Evolutionary conservation across 805 yeast genomes (phyloP).

Genomic region (Yarrowia divulgata): DNA sequence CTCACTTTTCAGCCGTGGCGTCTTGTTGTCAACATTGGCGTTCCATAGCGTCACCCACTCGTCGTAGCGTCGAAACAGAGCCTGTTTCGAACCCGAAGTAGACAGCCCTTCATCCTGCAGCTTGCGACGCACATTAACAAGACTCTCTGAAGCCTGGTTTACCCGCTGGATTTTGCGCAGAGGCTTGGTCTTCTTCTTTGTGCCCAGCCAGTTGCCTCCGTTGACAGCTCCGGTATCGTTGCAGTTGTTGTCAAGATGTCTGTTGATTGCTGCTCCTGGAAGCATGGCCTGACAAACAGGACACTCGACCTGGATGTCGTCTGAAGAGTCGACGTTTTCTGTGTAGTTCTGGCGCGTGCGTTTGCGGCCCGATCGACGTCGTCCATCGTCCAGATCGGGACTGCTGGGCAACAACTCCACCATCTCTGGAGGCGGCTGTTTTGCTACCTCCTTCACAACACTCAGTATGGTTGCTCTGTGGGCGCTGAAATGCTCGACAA

Average conservation of each 20-base stretch:
- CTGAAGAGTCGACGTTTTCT: slow-evolving; percentile 5
- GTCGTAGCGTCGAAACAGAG: slow-evolving; percentile 72
- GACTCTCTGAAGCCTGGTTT: slow-evolving; percentile 54
- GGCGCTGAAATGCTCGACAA: slow-evolving; percentile 54
- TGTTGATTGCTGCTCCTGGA: slow-evolving; percentile 16
- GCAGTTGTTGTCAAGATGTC: slow-evolving; percentile 34
- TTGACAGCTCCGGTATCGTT: neutral
- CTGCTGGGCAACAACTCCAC: slow-evolving; percentile 7
- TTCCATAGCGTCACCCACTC: slow-evolving; percentile 82
- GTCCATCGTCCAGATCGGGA: slow-evolving; percentile 24
- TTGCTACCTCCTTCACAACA: slow-evolving; percentile 5
- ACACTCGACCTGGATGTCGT: slow-evolving; percentile 36
- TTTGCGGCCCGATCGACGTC: slow-evolving; percentile 12
- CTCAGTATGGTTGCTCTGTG: slow-evolving; percentile 14
- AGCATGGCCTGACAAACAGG: slow-evolving; percentile 31
- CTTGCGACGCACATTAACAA: slow-evolving; percentile 59
- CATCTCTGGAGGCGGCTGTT: neutral
- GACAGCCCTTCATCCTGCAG: slow-evolving; percentile 63
- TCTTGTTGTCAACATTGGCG: slow-evolving; percentile 75
- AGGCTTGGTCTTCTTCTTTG: slow-evolving; percentile 56
- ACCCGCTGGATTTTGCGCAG: slow-evolving; percentile 67
- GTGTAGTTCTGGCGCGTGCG: slow-evolving; percentile 9
- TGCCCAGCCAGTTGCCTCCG: slow-evolving; percentile 40
- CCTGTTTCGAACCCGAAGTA: slow-evolving; percentile 65
- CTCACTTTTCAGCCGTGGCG: slow-evolving; percentile 65